Conservation (phyloP, 768 basidiomycete species). For the Trichaptum fuscoviolaceum region DNA sequence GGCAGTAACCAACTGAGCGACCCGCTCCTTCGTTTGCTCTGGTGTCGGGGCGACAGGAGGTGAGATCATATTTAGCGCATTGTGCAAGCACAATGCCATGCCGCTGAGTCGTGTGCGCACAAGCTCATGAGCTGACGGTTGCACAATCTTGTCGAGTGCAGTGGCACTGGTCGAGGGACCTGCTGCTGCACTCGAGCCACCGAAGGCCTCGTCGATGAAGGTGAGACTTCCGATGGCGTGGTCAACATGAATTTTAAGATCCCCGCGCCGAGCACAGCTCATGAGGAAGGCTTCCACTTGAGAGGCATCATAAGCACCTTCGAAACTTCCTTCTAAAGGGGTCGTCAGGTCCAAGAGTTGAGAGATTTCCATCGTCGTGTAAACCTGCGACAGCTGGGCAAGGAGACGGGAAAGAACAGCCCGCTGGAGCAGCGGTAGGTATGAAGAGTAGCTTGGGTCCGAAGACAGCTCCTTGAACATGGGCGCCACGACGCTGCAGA, state of each 20-base stretch:
- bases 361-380: slow-evolving; percentile 76
- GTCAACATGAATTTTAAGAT: slow-evolving; percentile 82
- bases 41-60: slow-evolving; percentile 37
- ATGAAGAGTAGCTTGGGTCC: slow-evolving; percentile 65
- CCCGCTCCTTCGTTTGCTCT: slow-evolving; percentile 54
- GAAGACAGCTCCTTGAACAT: slow-evolving; percentile 57
- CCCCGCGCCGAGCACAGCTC: slow-evolving; percentile 83
- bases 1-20: slow-evolving; percentile 54
- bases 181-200: slow-evolving; percentile 28
- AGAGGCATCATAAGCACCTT: slow-evolving; percentile 61
- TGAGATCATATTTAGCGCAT: slow-evolving; percentile 55
- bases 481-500: slow-evolving; percentile 74
- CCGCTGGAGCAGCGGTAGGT: slow-evolving; percentile 84
- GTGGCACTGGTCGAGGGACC: slow-evolving; percentile 29
- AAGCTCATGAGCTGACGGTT: slow-evolving; percentile 66
- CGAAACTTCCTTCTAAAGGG: slow-evolving; percentile 56
- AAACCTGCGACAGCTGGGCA: slow-evolving; percentile 88
- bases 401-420: slow-evolving; percentile 89
- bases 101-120: slow-evolving; percentile 74
- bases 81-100: slow-evolving; percentile 69
- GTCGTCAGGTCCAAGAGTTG: slow-evolving; percentile 74
- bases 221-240: slow-evolving; percentile 81
- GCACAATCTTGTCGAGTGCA: slow-evolving; percentile 42
- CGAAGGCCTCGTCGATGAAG: slow-evolving; percentile 77
- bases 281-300: slow-evolving; percentile 89